Evolutionary conservation across 495 filamentous ascomycete species (phyloP), one percentile per base, ranked within the genome.

Genomic region (Penicillium salamii): DNA sequence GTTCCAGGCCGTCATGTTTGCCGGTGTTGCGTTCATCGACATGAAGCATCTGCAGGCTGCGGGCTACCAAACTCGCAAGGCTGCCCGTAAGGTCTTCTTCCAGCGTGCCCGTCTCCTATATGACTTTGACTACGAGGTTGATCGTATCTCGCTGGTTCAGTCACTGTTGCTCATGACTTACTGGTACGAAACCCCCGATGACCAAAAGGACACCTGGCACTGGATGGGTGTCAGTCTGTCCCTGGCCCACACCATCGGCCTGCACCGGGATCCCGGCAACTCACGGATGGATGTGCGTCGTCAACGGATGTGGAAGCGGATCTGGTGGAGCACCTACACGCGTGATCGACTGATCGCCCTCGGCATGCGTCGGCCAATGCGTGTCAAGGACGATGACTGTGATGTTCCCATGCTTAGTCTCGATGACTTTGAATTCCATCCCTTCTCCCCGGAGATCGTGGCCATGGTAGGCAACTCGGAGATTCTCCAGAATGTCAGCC

Each of bases 301-400:
- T 62, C 85, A 88, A 58, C 83, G 80, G 51, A 72, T 95, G 53
- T 92, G 89, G 88, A 95, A 91, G 66, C 76, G 89, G 26, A 89
- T 96, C 46, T 96, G 90, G 91, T 96, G 91, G 91, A 91, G 87
- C 39, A 90, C 86, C 47, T 93, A 91, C 57, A 93, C 92, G 77
- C 83, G 90, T 34, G 91, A 96, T 67, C 87, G 89, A 34, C 68
- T 95, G 28, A 86, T 96, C 49, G 91, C 91, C 5, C 66, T 96
- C 15, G 91, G 90, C 29, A 95, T 95, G 90, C 80, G 91, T 42
- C 80, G 90, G 50, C 91, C 90, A 8, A 91, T 89, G 51, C 76
- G 90, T 34, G 89, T 96, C 66, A 93, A 95, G 76, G 83, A 87
- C 53, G 86, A 91, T 53, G 89, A 95, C 64, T 93, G 84, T 61